A percentile compares a stretch with the other conserved stretches of the same genome.
phyloP scores from a whole-genome alignment of 805 yeast species.

The Candida nitratophila region DNA sequence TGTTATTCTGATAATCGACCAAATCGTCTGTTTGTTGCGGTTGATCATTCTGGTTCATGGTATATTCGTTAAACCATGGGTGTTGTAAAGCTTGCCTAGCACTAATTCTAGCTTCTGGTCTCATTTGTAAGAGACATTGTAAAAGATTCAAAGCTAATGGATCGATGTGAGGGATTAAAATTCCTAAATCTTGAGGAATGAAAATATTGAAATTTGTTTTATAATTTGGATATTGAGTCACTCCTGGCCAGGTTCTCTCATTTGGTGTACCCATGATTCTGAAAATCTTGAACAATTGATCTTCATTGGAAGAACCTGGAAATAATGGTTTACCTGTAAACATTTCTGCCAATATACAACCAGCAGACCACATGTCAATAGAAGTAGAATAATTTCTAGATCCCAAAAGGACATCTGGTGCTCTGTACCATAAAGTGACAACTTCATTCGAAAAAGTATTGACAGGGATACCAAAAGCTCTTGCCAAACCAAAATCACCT shows the following conservation, averaged over 20 bases:
- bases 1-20: neutral
- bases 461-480: conserved; percentile 97
- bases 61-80: conserved; percentile 78
- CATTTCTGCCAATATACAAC: conserved; percentile 98
- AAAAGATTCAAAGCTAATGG: conserved; percentile 61
- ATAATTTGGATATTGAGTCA: conserved; percentile 82
- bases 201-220: conserved; percentile 77
- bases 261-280: conserved; percentile 95
- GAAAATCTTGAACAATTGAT: conserved; percentile 87
- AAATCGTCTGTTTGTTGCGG: neutral
- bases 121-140: conserved; percentile 50
- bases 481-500: conserved; percentile 94
- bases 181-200: conserved; percentile 79
- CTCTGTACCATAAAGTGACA: conserved; percentile 96
- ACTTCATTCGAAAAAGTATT: conserved; percentile 97
- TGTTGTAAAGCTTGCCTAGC: conserved; percentile 59
- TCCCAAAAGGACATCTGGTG: conserved; percentile 94
- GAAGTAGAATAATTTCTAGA: conserved; percentile 94
- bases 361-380: conserved; percentile 98
- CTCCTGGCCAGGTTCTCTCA: conserved; percentile 97
- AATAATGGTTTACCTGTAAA: conserved; percentile 95
- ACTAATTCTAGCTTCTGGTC: conserved; percentile 54
- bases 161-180: conserved; percentile 63
- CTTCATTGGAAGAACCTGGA: conserved; percentile 95
- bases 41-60: conserved; percentile 12